phyloP scores from a whole-genome alignment of 2,329 filamentous ascomycete genomes.

The Fonsecaea monophora region DNA sequence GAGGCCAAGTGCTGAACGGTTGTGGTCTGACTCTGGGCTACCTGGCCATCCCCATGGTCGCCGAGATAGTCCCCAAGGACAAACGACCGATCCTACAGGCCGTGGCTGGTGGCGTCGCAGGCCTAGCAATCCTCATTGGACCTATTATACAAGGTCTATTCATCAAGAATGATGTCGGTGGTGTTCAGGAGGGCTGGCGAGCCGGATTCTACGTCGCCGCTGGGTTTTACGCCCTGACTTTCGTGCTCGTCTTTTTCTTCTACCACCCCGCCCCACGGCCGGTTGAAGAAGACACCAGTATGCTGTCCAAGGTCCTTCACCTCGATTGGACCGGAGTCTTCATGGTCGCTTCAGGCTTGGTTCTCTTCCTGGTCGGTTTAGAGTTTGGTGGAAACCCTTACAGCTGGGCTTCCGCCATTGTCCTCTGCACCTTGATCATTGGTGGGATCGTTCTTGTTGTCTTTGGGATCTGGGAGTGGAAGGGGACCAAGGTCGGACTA shows the following conservation, averaged over 20 bases:
- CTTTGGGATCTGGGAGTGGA: slow-evolving; percentile 3
- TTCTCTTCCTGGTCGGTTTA: background rate
- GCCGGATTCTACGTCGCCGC: background rate
- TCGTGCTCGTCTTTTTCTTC: background rate
- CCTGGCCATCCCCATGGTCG: background rate
- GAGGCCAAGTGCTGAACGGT: background rate
- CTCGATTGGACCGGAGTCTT: background rate
- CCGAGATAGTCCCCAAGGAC: background rate
- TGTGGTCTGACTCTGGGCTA: background rate
- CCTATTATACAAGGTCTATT: background rate
- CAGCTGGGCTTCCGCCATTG: background rate
- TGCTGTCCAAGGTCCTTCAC: background rate
- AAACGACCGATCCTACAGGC: background rate
- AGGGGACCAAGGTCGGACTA: background rate
- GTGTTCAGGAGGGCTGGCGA: background rate
- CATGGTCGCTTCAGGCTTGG: background rate
- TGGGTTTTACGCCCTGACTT: background rate
- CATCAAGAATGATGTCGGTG: background rate
- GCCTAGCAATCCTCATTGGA: background rate
- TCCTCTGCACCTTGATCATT: background rate
- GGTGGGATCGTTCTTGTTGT: background rate
- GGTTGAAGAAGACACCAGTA: background rate
- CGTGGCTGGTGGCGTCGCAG: background rate
- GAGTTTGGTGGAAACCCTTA: background rate
- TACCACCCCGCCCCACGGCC: background rate